These are phyloP conservation scores for Xenoacremonium recifei DNA, from an alignment of 2,329 filamentous ascomycete genomes.

Conservation along the genomic window DNA sequence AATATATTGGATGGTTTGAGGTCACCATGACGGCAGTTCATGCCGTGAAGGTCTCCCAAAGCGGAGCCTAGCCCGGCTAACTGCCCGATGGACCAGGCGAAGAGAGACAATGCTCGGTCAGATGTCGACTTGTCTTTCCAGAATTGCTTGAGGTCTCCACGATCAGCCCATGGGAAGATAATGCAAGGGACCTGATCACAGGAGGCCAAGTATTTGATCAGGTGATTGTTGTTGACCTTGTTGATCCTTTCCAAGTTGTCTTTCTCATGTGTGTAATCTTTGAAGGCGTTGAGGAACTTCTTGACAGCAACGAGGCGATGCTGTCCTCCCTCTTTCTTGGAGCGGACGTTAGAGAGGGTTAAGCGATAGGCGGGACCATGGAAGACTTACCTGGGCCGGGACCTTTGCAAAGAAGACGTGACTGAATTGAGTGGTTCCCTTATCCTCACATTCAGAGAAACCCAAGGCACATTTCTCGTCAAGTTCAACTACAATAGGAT, in stretches of 20 bases:
- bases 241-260: neutral
- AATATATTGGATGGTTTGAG: neutral
- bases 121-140: neutral
- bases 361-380: neutral
- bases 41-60: neutral
- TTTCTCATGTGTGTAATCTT: constrained; percentile 2
- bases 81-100: constrained; percentile 4
- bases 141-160: constrained; percentile 1
- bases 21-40: neutral
- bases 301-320: constrained; percentile 1
- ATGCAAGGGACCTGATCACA: constrained; percentile 3
- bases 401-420: constrained; percentile 1
- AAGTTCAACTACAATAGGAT: neutral
- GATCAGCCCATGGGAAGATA: constrained; percentile 5
- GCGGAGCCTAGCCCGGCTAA: constrained; percentile 1
- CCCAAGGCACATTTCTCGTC: constrained; percentile 3
- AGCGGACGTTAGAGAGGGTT: neutral
- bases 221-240: constrained; percentile 1
- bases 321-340: neutral
- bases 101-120: neutral
- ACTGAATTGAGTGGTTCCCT: constrained; percentile 1
- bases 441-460: neutral
- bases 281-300: neutral
- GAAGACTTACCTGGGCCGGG: neutral
- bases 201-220: constrained; percentile 2